Evolutionary conservation across 768 basidiomycete genomes (phyloP), one percentile per base, ranked within the genome.

Genomic region (Boletus speciosus): DNA sequence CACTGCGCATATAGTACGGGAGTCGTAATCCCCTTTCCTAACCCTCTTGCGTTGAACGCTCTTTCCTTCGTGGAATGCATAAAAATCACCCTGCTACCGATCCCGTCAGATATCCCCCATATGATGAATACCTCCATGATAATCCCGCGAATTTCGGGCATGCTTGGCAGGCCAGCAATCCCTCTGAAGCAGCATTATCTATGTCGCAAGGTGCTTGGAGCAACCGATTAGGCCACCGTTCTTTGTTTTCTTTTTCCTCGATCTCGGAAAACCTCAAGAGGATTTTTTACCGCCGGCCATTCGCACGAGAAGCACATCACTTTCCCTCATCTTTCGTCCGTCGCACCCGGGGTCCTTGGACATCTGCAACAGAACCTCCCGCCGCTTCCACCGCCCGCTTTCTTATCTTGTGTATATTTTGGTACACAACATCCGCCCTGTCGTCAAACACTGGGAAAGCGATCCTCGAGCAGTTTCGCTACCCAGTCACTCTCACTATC

Each of bases 371-470:
- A 32, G 50, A 50, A 27, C 32, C 58, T 19, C 51, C 69, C 23
- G 39, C 71, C 4, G 43, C 58, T 27, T 61, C 77, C 3, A 72
- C 74, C 1, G 27, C 74, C 11, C 76, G 72, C 52, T 98, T 99
- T 73, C 73, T 93, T 44, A 70, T 89, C 51, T 78, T 96, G 34
- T 99, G 97, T 68, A 73, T 76, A 16, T 77, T 98, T 21, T 99
- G 97, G 97, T 99, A 99, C 73, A 80, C 85, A 15, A 85, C 88
- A 4, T 97, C 94, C 6, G 96, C 96, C 1, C 72, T 98, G 47
- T 94, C 93, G 2, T 96, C 93, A 39, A 98, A 98, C 67, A 98
- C 96, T 1, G 97, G 95, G 53, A 99, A 99, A 69, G 82, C 88
- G 42, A 95, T 99, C 72, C 79, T 99, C 62, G 94, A 79, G 61